A percentile compares a stretch with the other conserved stretches of the same genome.
These are phyloP conservation scores for Ceratocystis smalleyi DNA, from an alignment of 2,329 filamentous ascomycete genomes.

Conservation along the genomic window DNA sequence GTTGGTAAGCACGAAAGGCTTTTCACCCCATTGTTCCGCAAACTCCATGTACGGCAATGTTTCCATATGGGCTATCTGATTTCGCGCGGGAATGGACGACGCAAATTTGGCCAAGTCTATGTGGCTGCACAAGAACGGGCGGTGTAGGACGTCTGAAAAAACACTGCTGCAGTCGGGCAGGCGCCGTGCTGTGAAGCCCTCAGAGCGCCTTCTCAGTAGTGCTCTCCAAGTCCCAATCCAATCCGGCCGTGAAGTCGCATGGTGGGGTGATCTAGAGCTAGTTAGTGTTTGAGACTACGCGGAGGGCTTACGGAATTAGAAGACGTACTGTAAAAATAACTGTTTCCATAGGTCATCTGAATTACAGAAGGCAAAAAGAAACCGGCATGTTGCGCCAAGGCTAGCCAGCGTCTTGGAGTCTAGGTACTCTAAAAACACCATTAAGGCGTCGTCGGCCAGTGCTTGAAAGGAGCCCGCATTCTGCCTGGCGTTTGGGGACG, in stretches of 20 bases:
- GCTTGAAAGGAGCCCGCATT: conserved; percentile 46
- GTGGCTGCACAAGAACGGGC: conserved; percentile 79
- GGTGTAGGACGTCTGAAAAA: conserved; percentile 79
- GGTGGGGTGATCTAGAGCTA: conserved; percentile 20
- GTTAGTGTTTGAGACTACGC: not conserved
- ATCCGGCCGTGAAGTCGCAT: conserved; percentile 22
- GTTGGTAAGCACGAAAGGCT: conserved; percentile 72
- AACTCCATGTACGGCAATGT: conserved; percentile 61
- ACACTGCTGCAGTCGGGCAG: conserved; percentile 59
- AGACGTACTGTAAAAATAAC: conserved; percentile 64
- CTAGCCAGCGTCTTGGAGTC: conserved; percentile 45
- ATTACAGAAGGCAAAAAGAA: conserved; percentile 69
- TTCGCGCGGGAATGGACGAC: conserved; percentile 53
- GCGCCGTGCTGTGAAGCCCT: conserved; percentile 27
- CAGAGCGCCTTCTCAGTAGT: conserved; percentile 49
- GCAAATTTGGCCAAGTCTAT: conserved; percentile 52
- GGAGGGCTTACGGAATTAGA: not conserved
- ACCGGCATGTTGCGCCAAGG: conserved; percentile 67
- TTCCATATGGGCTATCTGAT: conserved; percentile 55
- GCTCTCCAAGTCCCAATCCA: conserved; percentile 46
- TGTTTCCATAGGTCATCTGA: conserved; percentile 82
- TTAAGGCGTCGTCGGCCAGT: conserved; percentile 69
- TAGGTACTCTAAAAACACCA: conserved; percentile 59
- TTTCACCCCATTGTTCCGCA: conserved; percentile 56
- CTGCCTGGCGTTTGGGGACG: conserved; percentile 20